Evolutionary conservation across 208 protist genomes (phyloP), one percentile per base, ranked within the genome.

Genomic region (Leishmania lainsoni): DNA sequence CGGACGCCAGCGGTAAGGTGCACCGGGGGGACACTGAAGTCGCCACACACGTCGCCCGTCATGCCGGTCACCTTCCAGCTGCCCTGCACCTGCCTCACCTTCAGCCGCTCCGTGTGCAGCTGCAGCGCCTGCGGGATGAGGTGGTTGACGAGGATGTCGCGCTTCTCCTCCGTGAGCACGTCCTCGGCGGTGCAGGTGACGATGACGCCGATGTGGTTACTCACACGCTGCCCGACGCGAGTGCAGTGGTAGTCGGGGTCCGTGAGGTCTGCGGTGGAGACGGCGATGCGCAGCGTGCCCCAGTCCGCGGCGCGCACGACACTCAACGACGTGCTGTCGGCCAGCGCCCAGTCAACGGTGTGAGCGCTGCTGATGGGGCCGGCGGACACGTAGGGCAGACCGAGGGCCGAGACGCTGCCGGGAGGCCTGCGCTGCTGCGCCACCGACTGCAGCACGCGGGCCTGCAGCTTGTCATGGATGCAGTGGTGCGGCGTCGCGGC

Each of bases 241-340:
- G 79, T 83, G 86, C 92, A 95, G 85, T 92, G 85, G 77, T 79
- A 75, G 65, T 52, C 72, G 42, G 32, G 12, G 39, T 88, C 66
- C 22, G 81, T 75, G 72, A 95, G 72, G 52, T 93, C 88, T 20
- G 71, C 51, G 39, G 52, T 58, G n/a, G n/a, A n/a, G n/a, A n/a
- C n/a, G n/a, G n/a, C n/a, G n/a, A n/a, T n/a, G n/a, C n/a, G n/a
- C n/a, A n/a, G n/a, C n/a, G n/a, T n/a, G n/a, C n/a, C n/a, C n/a
- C n/a, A n/a, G n/a, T n/a, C n/a, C n/a, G n/a, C n/a, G n/a, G n/a
- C n/a, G n/a, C n/a, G n/a, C n/a, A n/a, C n/a, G n/a, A n/a, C n/a
- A n/a, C n/a, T n/a, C n/a, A n/a, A n/a, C n/a, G n/a, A n/a, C n/a
- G n/a, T n/a, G n/a, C n/a, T n/a, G n/a, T n/a, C n/a, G n/a, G n/a